Evolutionary conservation across 192 early-diverging fungal genomes (phyloP).

Genomic region (Gorgonomyces haynaldii): DNA sequence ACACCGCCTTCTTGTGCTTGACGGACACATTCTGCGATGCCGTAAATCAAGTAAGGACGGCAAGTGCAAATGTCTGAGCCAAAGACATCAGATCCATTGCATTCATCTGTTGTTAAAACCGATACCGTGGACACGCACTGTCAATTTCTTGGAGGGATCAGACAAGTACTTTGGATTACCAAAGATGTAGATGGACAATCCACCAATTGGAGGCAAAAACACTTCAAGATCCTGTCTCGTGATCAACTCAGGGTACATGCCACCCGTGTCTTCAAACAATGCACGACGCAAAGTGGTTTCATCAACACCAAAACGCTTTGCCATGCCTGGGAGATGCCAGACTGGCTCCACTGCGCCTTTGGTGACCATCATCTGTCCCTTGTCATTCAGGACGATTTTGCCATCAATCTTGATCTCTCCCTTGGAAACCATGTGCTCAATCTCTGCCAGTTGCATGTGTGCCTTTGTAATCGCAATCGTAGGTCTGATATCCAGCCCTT

Average conservation of each 20-base stretch:
- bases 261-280: constrained; percentile 83
- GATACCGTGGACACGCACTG: too few relatives aligned
- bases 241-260: constrained; percentile 92
- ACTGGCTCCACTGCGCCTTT: constrained; percentile 94
- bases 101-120: too few relatives aligned
- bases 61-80: constrained; percentile 36
- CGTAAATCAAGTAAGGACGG: constrained; percentile 49
- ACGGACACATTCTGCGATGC: constrained; percentile 80
- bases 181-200: constrained; percentile 87
- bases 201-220: constrained; percentile 88
- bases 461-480: constrained; percentile 88
- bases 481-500: constrained; percentile 74
- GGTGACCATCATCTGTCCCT: constrained; percentile 66
- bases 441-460: constrained; percentile 90
- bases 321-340: constrained; percentile 86
- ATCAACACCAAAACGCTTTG: constrained; percentile 72
- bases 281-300: constrained; percentile 73
- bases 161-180: constrained; percentile 69
- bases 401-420: constrained; percentile 66
- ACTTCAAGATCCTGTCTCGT: constrained; percentile 87
- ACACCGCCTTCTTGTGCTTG: constrained; percentile 84
- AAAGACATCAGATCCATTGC: constrained; percentile 60
- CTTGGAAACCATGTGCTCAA: constrained; percentile 57
- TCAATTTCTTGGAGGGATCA: constrained; percentile 71
- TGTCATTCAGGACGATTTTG: constrained; percentile 62